phyloP scores from a whole-genome alignment of 2,329 filamentous ascomycete genomes.

The Chaetomiaceae sp. region DNA sequence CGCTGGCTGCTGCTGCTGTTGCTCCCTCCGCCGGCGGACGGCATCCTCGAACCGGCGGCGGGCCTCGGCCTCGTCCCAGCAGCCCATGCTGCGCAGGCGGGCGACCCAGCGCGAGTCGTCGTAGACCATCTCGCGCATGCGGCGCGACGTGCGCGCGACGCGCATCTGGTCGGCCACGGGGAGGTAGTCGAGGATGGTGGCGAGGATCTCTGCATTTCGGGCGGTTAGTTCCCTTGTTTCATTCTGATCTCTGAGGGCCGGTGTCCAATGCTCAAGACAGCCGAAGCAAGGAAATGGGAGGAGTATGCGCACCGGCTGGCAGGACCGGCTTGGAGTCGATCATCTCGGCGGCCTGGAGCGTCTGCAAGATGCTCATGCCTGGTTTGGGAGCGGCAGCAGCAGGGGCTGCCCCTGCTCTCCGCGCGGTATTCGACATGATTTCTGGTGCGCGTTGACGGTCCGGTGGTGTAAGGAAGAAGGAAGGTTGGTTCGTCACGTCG shows the following conservation, averaged over 20 bases:
- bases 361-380: slow-evolving; percentile 58
- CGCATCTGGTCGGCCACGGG: slow-evolving; percentile 77
- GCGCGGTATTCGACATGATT: slow-evolving; percentile 40
- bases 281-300: neutral
- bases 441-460: neutral
- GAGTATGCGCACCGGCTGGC: slow-evolving; percentile 61
- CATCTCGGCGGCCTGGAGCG: slow-evolving; percentile 75
- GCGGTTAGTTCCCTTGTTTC: neutral
- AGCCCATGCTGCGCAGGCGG: slow-evolving; percentile 75
- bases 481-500: neutral
- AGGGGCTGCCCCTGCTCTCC: slow-evolving; percentile 23
- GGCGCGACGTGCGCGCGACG: slow-evolving; percentile 76
- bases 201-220: slow-evolving; percentile 66
- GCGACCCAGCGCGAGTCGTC: slow-evolving; percentile 95
- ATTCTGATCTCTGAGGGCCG: neutral
- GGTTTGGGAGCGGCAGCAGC: neutral
- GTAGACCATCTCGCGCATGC: slow-evolving; percentile 96
- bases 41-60: slow-evolving; percentile 72
- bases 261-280: neutral
- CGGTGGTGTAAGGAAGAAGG: neutral
- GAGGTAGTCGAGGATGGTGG: slow-evolving; percentile 81
- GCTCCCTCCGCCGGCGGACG: slow-evolving; percentile 31
- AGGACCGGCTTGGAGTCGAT: slow-evolving; percentile 70
- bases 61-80: slow-evolving; percentile 88
- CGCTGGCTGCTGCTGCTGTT: too few relatives aligned